Percentiles rank a stretch among this genome's conserved stretches.
phyloP scores from a whole-genome alignment of 768 basidiomycete species.

The Gelatoporia subvermispora region DNA sequence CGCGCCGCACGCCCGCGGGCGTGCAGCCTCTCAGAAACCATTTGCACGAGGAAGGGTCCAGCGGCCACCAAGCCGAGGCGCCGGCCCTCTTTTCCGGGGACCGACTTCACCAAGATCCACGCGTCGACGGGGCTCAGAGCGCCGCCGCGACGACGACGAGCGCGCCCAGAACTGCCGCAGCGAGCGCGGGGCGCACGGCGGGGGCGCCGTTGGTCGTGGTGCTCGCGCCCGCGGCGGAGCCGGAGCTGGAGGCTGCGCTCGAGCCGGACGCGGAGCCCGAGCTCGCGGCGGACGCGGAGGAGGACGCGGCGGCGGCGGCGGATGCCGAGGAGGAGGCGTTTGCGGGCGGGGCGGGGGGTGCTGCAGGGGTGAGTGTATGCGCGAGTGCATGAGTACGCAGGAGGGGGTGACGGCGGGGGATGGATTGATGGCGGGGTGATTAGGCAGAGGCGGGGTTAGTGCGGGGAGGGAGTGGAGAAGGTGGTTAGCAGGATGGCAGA shows the following conservation, averaged over 20 bases:
- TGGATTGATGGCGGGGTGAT: neutral
- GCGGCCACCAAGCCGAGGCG: no score
- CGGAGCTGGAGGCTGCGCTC: neutral
- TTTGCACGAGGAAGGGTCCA: no score
- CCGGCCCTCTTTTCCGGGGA: no score
- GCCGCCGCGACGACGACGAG: no score
- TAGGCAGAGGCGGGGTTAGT: conserved; percentile 11
- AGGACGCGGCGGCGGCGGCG: conserved; percentile 11
- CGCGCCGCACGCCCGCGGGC: no score
- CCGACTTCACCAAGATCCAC: no score
- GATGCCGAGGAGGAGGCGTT: conserved; percentile 10
- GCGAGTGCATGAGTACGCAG: conserved; percentile 2
- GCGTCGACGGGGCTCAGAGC: no score
- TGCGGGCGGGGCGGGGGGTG: conserved; percentile 16
- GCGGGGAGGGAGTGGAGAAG: conserved; percentile 13
- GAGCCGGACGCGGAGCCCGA: conserved; percentile 8
- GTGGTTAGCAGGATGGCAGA: conserved; percentile 3
- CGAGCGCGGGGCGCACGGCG: conserved; percentile 9
- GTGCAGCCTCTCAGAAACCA: no score
- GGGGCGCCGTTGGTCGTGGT: conserved; percentile 6
- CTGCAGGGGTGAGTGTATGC: conserved; percentile 11
- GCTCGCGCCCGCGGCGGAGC: conserved; percentile 9
- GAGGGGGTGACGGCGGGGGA: conserved; percentile 3
- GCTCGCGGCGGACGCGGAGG: neutral
- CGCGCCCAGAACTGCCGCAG: neutral